Evolutionary conservation across 371 early-diverging fungal species (phyloP), one percentile per base, ranked within the genome.

Genomic region (Sporodiniella umbellata): DNA sequence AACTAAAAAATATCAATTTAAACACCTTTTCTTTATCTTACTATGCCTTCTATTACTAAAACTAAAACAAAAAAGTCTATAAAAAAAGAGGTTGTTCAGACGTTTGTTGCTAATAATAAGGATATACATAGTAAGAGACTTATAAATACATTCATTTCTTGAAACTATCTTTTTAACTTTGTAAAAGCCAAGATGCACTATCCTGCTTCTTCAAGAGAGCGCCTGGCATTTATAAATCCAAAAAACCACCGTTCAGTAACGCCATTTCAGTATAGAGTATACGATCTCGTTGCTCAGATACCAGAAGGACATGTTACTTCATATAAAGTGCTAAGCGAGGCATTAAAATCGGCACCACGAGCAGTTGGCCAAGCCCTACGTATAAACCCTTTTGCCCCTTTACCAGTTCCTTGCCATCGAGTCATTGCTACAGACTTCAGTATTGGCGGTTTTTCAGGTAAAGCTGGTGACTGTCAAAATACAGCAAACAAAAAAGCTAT

Each of bases 381-480:
- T 15, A 58, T 75, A 38, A 92, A 92, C 58, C 91, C 93, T 0
- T 90, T 88, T 55, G 77, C 81, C 14, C 90, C 91, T 15, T 54
- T 75, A 8, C 89, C 89, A 14, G 76, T 92, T 0, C 92, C 93
- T 0, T 92, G 93, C 58, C 92, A 92, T 58, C 79, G 93, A 2
- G 87, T 92, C 17, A 64, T 92, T 53, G 75, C 87, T 4, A 63
- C 83, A 0, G 77, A 87, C 57, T 61, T 69, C 31, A 79, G 76
- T 42, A 70, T 90, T 33, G 91, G 91, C 10, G 92, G 92, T 0
- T 92, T 88, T 62, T 58, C 63, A 30, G 91, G 92, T 21, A 83
- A 83, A 38, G 77, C 62, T 54, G 85, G 83, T 6, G 70, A 74
- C 42, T 78, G 76, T 28, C 72, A 75, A 35, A 75, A 72, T 33